A percentile compares a stretch with the other conserved stretches of the same genome.
Conservation (phyloP, 2,329 filamentous ascomycete genomes). For the Colletotrichum siamense region DNA sequence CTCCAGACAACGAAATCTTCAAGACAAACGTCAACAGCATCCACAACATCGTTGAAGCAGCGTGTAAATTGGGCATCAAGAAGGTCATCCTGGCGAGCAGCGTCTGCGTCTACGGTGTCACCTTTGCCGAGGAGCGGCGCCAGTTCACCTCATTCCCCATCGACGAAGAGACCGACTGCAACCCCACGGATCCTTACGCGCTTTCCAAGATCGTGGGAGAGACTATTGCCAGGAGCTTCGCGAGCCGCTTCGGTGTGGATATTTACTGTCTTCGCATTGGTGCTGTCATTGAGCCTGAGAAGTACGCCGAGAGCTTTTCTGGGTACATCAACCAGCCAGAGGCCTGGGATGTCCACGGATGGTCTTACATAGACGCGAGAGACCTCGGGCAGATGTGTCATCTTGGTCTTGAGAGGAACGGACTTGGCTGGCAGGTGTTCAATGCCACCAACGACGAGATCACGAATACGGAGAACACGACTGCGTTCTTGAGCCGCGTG, state of each 20-base stretch:
- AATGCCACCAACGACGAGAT: constrained; percentile 69
- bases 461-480: constrained; percentile 56
- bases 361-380: constrained; percentile 67
- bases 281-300: constrained; percentile 66
- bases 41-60: constrained; percentile 69
- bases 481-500: constrained; percentile 54
- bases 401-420: constrained; percentile 54
- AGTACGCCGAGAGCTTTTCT: constrained; percentile 60
- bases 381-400: constrained; percentile 68
- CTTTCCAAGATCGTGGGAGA: constrained; percentile 66
- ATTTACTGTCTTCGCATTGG: constrained; percentile 68
- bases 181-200: constrained; percentile 68
- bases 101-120: constrained; percentile 67
- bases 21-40: constrained; percentile 58
- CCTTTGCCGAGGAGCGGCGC: constrained; percentile 63
- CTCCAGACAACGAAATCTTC: constrained; percentile 66
- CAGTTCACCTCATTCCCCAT: constrained; percentile 64
- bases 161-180: constrained; percentile 62
- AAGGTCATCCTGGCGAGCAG: constrained; percentile 67
- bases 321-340: constrained; percentile 54
- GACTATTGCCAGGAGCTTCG: constrained; percentile 60
- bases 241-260: constrained; percentile 59
- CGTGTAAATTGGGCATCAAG: constrained; percentile 64
- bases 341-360: constrained; percentile 61
- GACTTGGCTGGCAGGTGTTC: constrained; percentile 67